Base-by-base conservation (phyloP, 179 eudicot genomes). In the Beta lomatogona region DNA sequence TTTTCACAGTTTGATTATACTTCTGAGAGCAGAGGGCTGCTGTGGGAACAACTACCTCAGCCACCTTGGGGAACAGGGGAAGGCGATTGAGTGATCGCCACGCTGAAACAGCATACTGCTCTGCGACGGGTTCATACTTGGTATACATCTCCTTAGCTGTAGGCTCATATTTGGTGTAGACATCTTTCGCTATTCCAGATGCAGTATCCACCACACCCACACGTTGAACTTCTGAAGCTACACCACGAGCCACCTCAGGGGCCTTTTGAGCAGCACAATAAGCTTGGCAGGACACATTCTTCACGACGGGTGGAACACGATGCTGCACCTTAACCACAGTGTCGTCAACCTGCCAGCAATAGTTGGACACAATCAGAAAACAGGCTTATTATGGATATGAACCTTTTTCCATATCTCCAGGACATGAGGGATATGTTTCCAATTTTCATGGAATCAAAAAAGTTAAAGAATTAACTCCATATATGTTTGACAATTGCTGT, bases 71-170 rank as follows among this genome's bases (percentile, higher is more conserved):
- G 86, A 96, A 91, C n/a, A 91, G 83, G 11, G 99, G 99, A 22
- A 96, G 93, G 46, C 86, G 89, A 71, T 96, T 90, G 69, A 96
- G 91, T 21, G 97, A 87, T 19, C 83, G 90, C 99, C 99, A 96
- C 0, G 91, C 92, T 1, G 91, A 83, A 1, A 80, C 93, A 2
- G 97, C 98, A 50, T 94, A 96, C 15, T 91, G 94, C 85, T 94
- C 94, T 4, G 98, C 99, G 4, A 94, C 90, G 0, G 98, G 99
- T 86, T 96, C 98, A 10, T 92, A 93, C 77, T 91, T 93, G 77
- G 90, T 46, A 79, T 92, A 93, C 1, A 93, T 82, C 57, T 82
- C 92, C 85, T 89, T 93, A 52, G 98, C 98, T 10, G 91, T 84
- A 11, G 98, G 97, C 86, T 94, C 97, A 15, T 82, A 91, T 77